Evolutionary conservation across 1,284 basidiomycete genomes (phyloP).

Genomic region (Tranzscheliella williamsii): DNA sequence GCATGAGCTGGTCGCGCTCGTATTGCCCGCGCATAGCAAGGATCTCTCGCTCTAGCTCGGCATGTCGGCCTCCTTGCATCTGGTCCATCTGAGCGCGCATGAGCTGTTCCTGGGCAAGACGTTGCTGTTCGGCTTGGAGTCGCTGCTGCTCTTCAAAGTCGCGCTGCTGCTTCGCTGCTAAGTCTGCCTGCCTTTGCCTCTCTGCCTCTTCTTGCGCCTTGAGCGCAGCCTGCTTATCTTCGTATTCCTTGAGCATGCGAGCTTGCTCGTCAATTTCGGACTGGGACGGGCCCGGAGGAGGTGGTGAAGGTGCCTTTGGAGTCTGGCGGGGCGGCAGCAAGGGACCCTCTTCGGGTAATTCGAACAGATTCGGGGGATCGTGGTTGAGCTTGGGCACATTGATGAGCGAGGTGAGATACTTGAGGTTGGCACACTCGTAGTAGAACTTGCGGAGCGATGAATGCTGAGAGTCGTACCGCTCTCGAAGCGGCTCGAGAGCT

Average conservation of each 20-base stretch:
- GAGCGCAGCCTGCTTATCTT: conserved; percentile 86
- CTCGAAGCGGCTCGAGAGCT: conserved; percentile 57
- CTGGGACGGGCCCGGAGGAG: conserved; percentile 49
- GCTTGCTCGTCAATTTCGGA: conserved; percentile 87
- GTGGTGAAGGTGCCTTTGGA: conserved; percentile 46
- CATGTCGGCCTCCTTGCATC: conserved; percentile 65
- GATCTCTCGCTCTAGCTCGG: conserved; percentile 86
- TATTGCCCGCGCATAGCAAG: conserved; percentile 94
- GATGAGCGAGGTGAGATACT: conserved; percentile 59
- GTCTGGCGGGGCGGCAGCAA: conserved; percentile 47
- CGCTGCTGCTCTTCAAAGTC: conserved; percentile 90
- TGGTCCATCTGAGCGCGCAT: conserved; percentile 74
- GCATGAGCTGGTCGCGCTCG: conserved; percentile 94
- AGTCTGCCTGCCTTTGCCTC: conserved; percentile 75
- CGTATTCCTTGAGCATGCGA: conserved; percentile 92
- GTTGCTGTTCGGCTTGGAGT: conserved; percentile 84
- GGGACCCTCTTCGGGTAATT: conserved; percentile 55
- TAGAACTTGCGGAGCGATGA: conserved; percentile 58
- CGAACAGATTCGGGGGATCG: conserved; percentile 60
- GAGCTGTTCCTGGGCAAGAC: conserved; percentile 84
- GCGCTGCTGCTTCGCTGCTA: conserved; percentile 77
- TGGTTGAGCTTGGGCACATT: conserved; percentile 61
- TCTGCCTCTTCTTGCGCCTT: conserved; percentile 79
- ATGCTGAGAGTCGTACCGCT: conserved; percentile 58
- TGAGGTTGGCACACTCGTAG: conserved; percentile 60